Evolutionary conservation across 2,329 filamentous ascomycete genomes (phyloP), one percentile per base, ranked within the genome.

Genomic region (Aspergillus sp.): DNA sequence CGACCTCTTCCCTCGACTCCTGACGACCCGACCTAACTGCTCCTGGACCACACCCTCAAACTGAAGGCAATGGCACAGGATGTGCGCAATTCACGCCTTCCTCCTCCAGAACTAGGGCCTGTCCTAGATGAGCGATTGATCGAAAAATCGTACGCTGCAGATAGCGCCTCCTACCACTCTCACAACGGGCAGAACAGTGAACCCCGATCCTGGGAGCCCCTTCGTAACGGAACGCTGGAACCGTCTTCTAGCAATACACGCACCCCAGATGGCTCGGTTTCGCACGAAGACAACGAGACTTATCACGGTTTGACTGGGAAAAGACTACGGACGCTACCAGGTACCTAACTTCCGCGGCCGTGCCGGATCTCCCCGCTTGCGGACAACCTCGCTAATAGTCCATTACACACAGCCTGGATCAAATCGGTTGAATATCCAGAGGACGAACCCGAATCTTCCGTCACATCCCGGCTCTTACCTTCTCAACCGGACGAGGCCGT

Each of bases 401-500:
- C 16, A 43, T 24, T 41, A 10, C 32, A 22, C 49, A 19, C 57
- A 75, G 73, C 69, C 42, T 78, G 76, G 76, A 71, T 78, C 36
- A 67, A 66, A 38, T 75, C 74, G 19, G 66, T 73, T 17, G 70
- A 74, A 43, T 51, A 60, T 45, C 44, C 53, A n/a, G 71, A 71
- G 19, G 67, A 71, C 33, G 74, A 70, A 35, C 59, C 68, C 20
- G 68, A 73, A 36, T 61, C 71, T 36, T 55, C 61, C 41, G 63
- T 59, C 42, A 65, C 68, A 36, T 67, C 68, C 36, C 62, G 58
- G 13, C 60, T 73, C 14, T 64, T 76, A 9, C 72, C 72, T 44
- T 59, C 67, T 22, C 65, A 71, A 33, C 70, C 70, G 35, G 60
- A 68, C 33, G 69, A 67, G 46, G 75, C 72, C n/a, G 56, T 73